Conservation (phyloP, 2,329 filamentous ascomycete genomes). For the Mariannaea elegans region DNA sequence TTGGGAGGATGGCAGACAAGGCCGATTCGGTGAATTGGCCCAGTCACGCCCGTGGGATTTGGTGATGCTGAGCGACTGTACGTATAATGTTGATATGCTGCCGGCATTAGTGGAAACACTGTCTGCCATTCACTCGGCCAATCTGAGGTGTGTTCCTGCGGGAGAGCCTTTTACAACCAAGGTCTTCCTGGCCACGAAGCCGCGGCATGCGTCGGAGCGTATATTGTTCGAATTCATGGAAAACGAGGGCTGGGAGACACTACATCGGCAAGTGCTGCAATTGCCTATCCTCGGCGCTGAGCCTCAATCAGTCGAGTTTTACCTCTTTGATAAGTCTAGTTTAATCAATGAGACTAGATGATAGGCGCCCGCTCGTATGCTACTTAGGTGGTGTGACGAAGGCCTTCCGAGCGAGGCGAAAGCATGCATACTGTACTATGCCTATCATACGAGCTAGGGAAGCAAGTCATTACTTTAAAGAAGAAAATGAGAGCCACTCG, state of each 20-base stretch:
- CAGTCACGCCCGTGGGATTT: conserved; percentile 59
- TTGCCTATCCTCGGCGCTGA: conserved; percentile 57
- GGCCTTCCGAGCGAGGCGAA: conserved; percentile 9
- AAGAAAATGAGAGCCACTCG: conserved; percentile 28
- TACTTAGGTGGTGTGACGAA: conserved; percentile 12
- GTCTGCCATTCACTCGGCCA: conserved; percentile 56
- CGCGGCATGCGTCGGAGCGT: conserved; percentile 62
- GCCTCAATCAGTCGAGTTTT: conserved; percentile 59
- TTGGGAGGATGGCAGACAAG: conserved; percentile 62
- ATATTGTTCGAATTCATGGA: conserved; percentile 59
- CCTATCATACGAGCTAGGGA: conserved; percentile 17
- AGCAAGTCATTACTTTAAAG: neutral
- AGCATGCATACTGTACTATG: conserved; percentile 14
- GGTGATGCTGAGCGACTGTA: conserved; percentile 67
- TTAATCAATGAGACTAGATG: conserved; percentile 30
- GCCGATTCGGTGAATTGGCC: conserved; percentile 53
- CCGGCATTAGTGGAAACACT: conserved; percentile 63
- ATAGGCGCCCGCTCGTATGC: conserved; percentile 19
- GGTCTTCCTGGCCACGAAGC: conserved; percentile 65
- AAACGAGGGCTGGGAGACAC: conserved; percentile 54
- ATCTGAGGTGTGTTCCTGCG: conserved; percentile 34
- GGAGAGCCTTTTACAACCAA: conserved; percentile 44
- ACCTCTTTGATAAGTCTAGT: conserved; percentile 55
- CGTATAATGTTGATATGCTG: conserved; percentile 67
- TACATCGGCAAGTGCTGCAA: conserved; percentile 52